Evolutionary conservation across 352 stramenopile species (phyloP).

Genomic region (Pilasporangium apinafurcum): DNA sequence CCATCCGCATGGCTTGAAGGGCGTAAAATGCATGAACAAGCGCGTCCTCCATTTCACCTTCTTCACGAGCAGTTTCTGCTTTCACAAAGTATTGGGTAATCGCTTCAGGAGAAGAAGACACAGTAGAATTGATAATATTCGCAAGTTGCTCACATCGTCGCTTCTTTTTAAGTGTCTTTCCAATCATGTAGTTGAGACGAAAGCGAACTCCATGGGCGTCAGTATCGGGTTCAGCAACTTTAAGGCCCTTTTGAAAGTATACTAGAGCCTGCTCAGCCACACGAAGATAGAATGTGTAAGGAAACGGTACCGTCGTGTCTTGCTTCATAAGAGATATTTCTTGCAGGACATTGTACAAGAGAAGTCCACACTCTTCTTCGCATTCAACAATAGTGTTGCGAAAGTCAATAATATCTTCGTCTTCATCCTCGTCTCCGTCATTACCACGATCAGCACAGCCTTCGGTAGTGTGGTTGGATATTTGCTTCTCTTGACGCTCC

Average conservation of each 20-base stretch:
- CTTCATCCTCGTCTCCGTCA: constrained; percentile 5
- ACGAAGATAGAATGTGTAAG: constrained; percentile 12
- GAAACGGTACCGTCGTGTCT: constrained; percentile 15
- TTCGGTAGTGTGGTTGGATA: too few relatives aligned
- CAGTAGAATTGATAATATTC: background rate
- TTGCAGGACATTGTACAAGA: constrained; percentile 71
- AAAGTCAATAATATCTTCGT: constrained; percentile 22
- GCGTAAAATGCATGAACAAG: constrained; percentile 78
- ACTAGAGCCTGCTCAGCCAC: constrained; percentile 19
- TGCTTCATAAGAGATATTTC: constrained; percentile 52
- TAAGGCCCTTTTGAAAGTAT: constrained; percentile 36
- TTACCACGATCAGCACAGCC: too few relatives aligned
- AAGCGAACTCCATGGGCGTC: constrained; percentile 50
- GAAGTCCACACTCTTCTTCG: constrained; percentile 62
- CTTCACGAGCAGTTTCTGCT: constrained; percentile 46
- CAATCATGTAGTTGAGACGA: constrained; percentile 67
- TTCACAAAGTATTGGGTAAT: constrained; percentile 48
- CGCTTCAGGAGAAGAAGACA: constrained; percentile 3
- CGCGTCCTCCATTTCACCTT: constrained; percentile 61
- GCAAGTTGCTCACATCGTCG: background rate
- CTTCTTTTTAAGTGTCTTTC: constrained; percentile 66
- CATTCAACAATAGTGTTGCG: constrained; percentile 40
- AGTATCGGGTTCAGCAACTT: constrained; percentile 18
- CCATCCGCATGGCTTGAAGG: constrained; percentile 54
- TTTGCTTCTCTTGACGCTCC: constrained; percentile 6